phyloP scores from a whole-genome alignment of 2,329 filamentous ascomycete genomes.

The Paecilomyces variotii region DNA sequence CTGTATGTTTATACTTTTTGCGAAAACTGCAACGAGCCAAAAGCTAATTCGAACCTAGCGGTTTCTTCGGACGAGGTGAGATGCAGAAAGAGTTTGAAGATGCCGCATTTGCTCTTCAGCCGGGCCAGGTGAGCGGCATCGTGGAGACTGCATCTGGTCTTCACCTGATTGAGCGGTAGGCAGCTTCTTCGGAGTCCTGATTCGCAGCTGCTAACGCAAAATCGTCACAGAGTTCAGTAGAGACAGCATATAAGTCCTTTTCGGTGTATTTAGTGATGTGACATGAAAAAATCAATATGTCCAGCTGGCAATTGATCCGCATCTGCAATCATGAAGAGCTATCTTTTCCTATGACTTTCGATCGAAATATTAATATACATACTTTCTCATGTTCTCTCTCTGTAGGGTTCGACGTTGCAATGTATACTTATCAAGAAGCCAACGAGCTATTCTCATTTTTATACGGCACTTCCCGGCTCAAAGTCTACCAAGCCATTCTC shows the following conservation, averaged over 20 bases:
- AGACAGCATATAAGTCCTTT: neutral
- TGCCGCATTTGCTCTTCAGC: conserved; percentile 80
- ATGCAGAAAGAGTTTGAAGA: conserved; percentile 99
- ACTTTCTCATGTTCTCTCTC: neutral
- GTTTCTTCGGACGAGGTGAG: conserved; percentile 86
- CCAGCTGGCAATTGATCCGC: no score
- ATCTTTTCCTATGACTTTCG: neutral
- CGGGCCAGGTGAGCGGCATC: conserved; percentile 76
- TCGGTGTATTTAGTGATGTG: neutral
- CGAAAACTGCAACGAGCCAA: neutral
- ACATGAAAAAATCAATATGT: neutral
- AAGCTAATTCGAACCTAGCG: conserved; percentile 39
- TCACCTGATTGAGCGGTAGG: conserved; percentile 89
- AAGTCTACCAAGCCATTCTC: neutral
- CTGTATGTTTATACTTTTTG: conserved; percentile 47
- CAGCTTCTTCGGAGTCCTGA: conserved; percentile 1
- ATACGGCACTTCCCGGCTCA: neutral
- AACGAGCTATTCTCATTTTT: neutral
- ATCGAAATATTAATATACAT: neutral
- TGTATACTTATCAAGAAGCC: neutral
- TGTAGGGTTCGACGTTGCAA: neutral
- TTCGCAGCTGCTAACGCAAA: neutral
- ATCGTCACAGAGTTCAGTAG: conserved; percentile 3
- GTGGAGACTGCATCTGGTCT: conserved; percentile 90
- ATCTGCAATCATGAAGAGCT: no score